These are phyloP conservation scores for Calendula officinalis DNA, from an alignment of 129 eudicot genomes.

Conservation along the genomic window DNA sequence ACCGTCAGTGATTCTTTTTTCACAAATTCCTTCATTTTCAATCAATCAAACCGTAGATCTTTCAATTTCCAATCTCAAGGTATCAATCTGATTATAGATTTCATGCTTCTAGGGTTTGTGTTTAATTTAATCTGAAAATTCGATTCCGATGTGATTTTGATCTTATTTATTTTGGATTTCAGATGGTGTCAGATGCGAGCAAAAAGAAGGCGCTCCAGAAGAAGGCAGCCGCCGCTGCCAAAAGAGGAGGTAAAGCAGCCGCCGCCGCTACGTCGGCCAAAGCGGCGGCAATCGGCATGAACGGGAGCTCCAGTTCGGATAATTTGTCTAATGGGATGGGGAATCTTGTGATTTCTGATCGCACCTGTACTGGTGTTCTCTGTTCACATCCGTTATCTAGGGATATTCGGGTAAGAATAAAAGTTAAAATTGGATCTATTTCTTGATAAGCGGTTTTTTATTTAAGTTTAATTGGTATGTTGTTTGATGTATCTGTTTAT, in stretches of 20 bases:
- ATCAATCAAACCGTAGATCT: conserved; percentile 34
- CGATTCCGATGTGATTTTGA: conserved; percentile 15
- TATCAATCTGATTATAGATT: conserved; percentile 18
- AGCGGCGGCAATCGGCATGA: conserved; percentile 41
- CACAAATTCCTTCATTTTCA: neutral
- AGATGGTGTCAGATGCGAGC: conserved; percentile 98
- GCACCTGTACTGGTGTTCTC: conserved; percentile 90
- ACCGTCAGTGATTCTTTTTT: conserved; percentile 14
- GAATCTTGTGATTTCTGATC: conserved; percentile 67
- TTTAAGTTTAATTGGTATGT: neutral
- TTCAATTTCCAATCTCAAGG: conserved; percentile 36
- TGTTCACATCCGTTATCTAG: conserved; percentile 93
- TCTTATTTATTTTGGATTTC: neutral
- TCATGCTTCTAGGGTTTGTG: conserved; percentile 6
- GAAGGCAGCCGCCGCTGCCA: conserved; percentile 97
- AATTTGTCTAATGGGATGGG: conserved; percentile 60
- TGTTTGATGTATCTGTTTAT: neutral
- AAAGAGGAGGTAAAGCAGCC: conserved; percentile 68
- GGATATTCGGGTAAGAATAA: conserved; percentile 76
- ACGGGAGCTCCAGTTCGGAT: conserved; percentile 49
- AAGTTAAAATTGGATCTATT: neutral
- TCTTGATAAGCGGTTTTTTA: neutral
- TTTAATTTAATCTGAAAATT: neutral
- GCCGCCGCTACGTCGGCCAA: conserved; percentile 45
- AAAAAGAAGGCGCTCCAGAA: conserved; percentile 95